These are phyloP conservation scores for Lactarius vividus DNA, from an alignment of 768 basidiomycete genomes.

Conservation along the genomic window DNA sequence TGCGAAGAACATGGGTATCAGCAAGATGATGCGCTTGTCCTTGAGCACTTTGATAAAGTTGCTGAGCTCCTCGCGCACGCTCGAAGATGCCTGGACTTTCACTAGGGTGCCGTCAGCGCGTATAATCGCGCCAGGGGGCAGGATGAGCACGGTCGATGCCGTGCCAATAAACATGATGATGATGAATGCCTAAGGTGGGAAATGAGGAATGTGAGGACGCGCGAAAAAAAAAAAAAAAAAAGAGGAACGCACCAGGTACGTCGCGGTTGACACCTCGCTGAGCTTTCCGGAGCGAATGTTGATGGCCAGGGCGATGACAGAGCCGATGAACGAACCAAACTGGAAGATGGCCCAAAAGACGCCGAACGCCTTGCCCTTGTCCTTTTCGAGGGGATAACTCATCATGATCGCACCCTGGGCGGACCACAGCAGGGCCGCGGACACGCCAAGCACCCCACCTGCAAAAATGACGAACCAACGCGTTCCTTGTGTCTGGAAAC, in stretches of 20 bases:
- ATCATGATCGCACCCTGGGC: constrained; percentile 54
- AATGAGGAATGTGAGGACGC: not conserved
- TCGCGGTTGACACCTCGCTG: constrained; percentile 39
- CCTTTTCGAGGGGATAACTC: constrained; percentile 54
- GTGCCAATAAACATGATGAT: constrained; percentile 45
- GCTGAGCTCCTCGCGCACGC: constrained; percentile 33
- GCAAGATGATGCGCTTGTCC: constrained; percentile 42
- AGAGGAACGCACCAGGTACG: constrained; percentile 37
- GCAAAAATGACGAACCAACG: constrained; percentile 48
- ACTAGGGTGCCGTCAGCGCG: constrained; percentile 44
- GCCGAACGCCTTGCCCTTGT: constrained; percentile 51
- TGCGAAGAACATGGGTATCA: constrained; percentile 45
- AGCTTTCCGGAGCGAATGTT: constrained; percentile 37
- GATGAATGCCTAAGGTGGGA: constrained; percentile 37
- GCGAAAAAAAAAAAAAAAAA: not conserved
- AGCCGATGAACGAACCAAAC: constrained; percentile 43
- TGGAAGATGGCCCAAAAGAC: constrained; percentile 55
- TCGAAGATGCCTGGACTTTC: constrained; percentile 36
- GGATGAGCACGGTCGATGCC: constrained; percentile 37
- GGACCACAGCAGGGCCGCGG: constrained; percentile 53
- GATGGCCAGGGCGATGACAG: constrained; percentile 45
- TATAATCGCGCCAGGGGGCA: constrained; percentile 39
- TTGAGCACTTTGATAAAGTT: constrained; percentile 37
- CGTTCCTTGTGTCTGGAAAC: constrained; percentile 40
- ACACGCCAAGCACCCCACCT: constrained; percentile 49